phyloP scores from a whole-genome alignment of 768 basidiomycete genomes.

The Podaxis rugospora region DNA sequence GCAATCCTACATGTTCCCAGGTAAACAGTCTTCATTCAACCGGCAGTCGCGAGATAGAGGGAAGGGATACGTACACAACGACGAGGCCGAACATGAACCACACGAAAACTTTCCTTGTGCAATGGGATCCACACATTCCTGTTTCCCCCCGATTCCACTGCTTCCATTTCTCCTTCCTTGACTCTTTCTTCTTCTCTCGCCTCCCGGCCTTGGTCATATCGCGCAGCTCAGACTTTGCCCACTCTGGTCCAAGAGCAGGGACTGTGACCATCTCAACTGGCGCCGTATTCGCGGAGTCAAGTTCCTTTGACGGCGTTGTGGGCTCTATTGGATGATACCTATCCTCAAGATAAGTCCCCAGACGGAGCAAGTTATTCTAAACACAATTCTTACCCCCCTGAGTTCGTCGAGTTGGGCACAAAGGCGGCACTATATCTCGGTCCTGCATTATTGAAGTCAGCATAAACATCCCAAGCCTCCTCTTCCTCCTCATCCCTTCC shows the following conservation, averaged over 20 bases:
- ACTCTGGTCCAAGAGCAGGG: conserved; percentile 87
- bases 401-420: conserved; percentile 28
- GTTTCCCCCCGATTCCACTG: conserved; percentile 76
- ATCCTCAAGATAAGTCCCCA: conserved; percentile 9
- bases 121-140: conserved; percentile 77
- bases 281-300: conserved; percentile 26
- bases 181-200: conserved; percentile 54
- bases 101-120: conserved; percentile 68
- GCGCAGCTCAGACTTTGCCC: conserved; percentile 74
- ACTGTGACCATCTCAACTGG: conserved; percentile 90
- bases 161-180: conserved; percentile 57
- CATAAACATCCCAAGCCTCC: conserved; percentile 73
- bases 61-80: conserved; percentile 33
- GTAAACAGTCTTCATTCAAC: not conserved
- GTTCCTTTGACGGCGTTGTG: conserved; percentile 27
- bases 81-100: conserved; percentile 63
- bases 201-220: conserved; percentile 71
- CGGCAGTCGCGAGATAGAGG: not conserved
- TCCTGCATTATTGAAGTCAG: conserved; percentile 86
- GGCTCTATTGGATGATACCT: conserved; percentile 44
- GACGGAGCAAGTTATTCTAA: no score
- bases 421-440: conserved; percentile 71
- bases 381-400: conserved; percentile 38
- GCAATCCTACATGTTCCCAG: conserved; percentile 42
- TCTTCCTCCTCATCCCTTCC: conserved; percentile 71